A percentile compares a stretch with the other conserved stretches of the same genome.
Evolutionary conservation across 1,284 basidiomycete species (phyloP).

Genomic region (Pascua sp.): DNA sequence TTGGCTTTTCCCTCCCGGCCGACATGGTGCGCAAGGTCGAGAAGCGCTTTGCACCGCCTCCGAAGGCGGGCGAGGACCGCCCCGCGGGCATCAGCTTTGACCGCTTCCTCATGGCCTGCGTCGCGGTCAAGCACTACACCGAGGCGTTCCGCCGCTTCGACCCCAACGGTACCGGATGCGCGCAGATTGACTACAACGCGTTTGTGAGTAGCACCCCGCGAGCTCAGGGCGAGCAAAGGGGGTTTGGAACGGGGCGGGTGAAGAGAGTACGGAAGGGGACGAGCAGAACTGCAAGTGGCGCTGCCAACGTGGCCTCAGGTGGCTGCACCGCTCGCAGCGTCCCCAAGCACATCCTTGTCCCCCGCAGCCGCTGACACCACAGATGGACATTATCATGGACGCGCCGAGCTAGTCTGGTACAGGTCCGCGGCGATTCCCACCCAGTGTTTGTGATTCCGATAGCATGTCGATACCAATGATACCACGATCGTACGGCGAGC

Average conservation of each 20-base stretch:
- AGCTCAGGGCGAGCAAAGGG: neutral
- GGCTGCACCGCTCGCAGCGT: too few relatives aligned
- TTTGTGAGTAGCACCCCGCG: slow-evolving; percentile 34
- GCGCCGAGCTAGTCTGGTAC: slow-evolving; percentile 27
- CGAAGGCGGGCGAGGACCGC: slow-evolving; percentile 24
- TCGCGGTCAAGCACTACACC: slow-evolving; percentile 51
- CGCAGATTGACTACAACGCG: slow-evolving; percentile 46
- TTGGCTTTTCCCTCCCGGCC: slow-evolving; percentile 46
- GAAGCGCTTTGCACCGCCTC: slow-evolving; percentile 47
- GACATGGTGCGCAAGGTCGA: slow-evolving; percentile 48
- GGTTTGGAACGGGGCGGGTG: neutral
- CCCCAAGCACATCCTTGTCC: too few relatives aligned
- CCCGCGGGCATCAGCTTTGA: slow-evolving; percentile 46
- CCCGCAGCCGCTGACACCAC: slow-evolving; percentile 5
- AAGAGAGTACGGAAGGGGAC: too few relatives aligned
- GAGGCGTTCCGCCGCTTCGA: slow-evolving; percentile 48
- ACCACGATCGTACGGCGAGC: too few relatives aligned
- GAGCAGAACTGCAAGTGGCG: too few relatives aligned
- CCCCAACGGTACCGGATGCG: slow-evolving; percentile 32
- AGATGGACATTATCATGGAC: slow-evolving; percentile 46
- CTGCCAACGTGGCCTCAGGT: too few relatives aligned
- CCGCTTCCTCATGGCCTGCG: slow-evolving; percentile 51
- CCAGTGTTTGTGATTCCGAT: too few relatives aligned
- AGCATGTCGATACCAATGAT: too few relatives aligned
- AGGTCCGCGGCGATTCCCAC: too few relatives aligned